Evolutionary conservation across 2,329 filamentous ascomycete species (phyloP), one percentile per base, ranked within the genome.

Genomic region (Hymenoscyphus repandus): DNA sequence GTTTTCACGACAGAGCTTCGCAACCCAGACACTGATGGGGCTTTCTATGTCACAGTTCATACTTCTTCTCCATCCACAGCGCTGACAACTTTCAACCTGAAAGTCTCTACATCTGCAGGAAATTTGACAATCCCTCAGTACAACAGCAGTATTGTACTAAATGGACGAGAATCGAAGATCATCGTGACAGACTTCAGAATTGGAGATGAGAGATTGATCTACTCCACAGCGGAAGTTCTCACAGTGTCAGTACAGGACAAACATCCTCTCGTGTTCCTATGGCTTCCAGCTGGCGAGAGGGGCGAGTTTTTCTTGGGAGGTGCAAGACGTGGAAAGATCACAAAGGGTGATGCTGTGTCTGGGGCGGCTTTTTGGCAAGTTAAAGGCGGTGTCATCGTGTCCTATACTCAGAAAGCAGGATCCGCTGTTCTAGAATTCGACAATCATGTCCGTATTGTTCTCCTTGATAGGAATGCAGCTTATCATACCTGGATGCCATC

Each of bases 91-190:
- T 83, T 83, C 66, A 74, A 73, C 41, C 65, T 85, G 5, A 68
- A 72, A 4, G 72, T 83, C 7, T 74, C 73, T 40, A 84, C 81
- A 0, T 82, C 79, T 0, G 68, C 68, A 13, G 81, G 81, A 1
- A 64, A 70, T 5, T 53, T 83, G 7, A 76, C 72, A 0, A 70
- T 85, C 12, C 80, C 81, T 1, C 74, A 75, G 50, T 69, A 74
- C 41, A 72, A 69, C 1, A 69, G 69, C 0, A 61, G 64, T 0
- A 74, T 83, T 40, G 69, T 74, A 5, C 70, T 85, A 37, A 75
- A 82, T 49, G 82, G 82, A 1, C 77, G 82, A 34, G 77, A 83
- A 49, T 76, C 79, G 6, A 83, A 84, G 69, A 77, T 85, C 13
- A 63, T 83, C 3, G 76, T 80, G 0, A 80, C 79, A 0, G 80